phyloP scores from a whole-genome alignment of 2,329 filamentous ascomycete genomes.

The Xylariaceae sp. region DNA sequence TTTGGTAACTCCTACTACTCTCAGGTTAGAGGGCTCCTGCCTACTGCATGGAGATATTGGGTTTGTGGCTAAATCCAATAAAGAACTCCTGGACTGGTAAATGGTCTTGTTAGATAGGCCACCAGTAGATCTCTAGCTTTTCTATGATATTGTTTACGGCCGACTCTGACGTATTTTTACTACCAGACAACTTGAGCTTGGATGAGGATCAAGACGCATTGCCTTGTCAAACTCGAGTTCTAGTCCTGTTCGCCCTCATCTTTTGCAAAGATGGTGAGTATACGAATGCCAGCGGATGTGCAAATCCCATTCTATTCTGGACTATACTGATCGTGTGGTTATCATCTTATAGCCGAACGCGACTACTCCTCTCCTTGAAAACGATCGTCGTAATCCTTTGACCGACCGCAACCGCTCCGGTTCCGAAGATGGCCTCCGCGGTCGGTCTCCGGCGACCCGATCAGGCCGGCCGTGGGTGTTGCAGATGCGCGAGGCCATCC shows the following conservation, averaged over 20 bases:
- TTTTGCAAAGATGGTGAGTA: slow-evolving; percentile 1
- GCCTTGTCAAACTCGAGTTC: not conserved
- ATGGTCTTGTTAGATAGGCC: no score
- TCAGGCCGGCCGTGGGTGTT: slow-evolving; percentile 25
- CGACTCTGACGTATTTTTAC: no score
- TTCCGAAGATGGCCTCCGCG: slow-evolving; percentile 33
- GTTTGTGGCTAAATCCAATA: no score
- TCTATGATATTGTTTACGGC: no score
- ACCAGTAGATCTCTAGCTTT: no score
- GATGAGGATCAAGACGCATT: not conserved
- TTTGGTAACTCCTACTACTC: no score
- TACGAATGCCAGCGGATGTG: not conserved
- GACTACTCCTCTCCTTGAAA: slow-evolving; percentile 29
- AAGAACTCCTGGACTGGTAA: no score
- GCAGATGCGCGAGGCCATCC: slow-evolving; percentile 62
- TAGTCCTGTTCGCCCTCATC: not conserved
- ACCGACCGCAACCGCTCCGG: slow-evolving; percentile 15
- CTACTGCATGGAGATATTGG: no score
- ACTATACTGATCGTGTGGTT: no score
- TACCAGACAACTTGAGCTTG: not conserved
- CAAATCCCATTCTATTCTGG: no score
- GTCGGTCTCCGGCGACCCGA: slow-evolving; percentile 23
- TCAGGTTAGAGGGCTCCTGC: no score
- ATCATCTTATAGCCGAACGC: slow-evolving; percentile 22
- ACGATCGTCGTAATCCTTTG: slow-evolving; percentile 21